A percentile compares a stretch with the other conserved stretches of the same genome.
These are phyloP conservation scores for Alloascoidea africana DNA, from an alignment of 805 yeast species.

Conservation along the genomic window DNA sequence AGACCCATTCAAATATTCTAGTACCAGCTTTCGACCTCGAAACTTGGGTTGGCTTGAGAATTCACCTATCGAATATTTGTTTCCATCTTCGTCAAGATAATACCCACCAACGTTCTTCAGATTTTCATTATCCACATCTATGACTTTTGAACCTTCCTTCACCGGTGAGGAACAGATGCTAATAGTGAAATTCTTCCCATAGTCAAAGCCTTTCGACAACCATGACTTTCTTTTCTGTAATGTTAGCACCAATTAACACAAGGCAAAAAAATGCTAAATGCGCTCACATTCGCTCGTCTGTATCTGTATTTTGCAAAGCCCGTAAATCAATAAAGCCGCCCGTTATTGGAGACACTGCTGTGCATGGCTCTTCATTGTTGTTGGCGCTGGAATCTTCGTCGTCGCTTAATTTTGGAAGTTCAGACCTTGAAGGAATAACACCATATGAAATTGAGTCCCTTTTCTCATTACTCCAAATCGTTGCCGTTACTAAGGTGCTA, in stretches of 20 bases:
- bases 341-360: constrained; percentile 15
- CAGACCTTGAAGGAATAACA: too few relatives aligned
- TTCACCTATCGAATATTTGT: constrained; percentile 38
- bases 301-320: constrained; percentile 18
- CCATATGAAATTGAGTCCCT: too few relatives aligned
- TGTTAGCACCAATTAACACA: too few relatives aligned
- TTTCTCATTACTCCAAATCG: too few relatives aligned
- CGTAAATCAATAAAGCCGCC: constrained; percentile 28
- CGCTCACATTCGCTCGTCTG: constrained; percentile 13
- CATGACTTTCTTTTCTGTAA: constrained; percentile 27
- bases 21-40: constrained; percentile 54
- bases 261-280: too few relatives aligned
- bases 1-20: constrained; percentile 60
- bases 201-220: constrained; percentile 58
- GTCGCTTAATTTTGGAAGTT: too few relatives aligned
- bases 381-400: too few relatives aligned
- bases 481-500: too few relatives aligned
- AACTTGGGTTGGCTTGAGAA: constrained; percentile 47
- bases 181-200: constrained; percentile 55
- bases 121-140: constrained; percentile 15
- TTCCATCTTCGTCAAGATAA: constrained; percentile 31
- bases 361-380: too few relatives aligned
- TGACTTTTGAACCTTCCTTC: constrained; percentile 17
- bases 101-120: constrained; percentile 45
- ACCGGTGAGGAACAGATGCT: constrained; percentile 56